Percentiles rank a stretch among this genome's conserved stretches.
Evolutionary conservation across 257 asterid species (phyloP).

Genomic region (Solanum arcanum): DNA sequence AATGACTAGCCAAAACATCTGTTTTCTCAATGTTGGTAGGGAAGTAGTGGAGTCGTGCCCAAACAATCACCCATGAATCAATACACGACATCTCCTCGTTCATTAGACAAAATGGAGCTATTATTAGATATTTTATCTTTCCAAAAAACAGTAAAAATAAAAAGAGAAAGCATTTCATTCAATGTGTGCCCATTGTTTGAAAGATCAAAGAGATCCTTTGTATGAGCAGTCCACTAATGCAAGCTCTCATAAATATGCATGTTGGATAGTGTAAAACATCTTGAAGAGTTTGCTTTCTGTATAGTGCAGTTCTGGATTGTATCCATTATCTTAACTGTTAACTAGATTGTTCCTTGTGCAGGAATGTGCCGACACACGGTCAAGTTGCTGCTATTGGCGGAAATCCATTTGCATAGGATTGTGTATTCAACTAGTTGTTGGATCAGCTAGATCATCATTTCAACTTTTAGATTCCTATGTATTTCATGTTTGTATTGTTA

Average conservation of each 20-base stretch:
- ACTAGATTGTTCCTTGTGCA: conserved; percentile 17
- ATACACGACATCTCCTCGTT: neutral
- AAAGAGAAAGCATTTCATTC: neutral
- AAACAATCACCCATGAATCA: neutral
- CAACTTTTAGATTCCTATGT: neutral
- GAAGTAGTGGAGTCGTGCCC: neutral
- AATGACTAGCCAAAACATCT: neutral
- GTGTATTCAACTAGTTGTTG: neutral
- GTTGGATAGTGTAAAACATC: neutral
- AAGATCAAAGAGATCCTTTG: neutral
- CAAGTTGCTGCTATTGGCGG: conserved; percentile 60
- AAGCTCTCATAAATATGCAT: neutral
- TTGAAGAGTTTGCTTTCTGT: neutral
- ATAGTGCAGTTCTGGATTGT: neutral
- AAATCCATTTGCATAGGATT: conserved; percentile 58
- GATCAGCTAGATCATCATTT: neutral
- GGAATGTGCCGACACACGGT: conserved; percentile 52
- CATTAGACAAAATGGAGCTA: neutral
- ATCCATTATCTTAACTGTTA: neutral
- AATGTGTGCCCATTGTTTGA: neutral
- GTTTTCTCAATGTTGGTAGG: neutral
- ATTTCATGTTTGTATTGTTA: neutral
- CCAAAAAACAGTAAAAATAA: neutral
- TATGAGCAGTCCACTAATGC: neutral
- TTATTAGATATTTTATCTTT: neutral